A percentile compares a stretch with the other conserved stretches of the same genome.
phyloP scores from a whole-genome alignment of 2,329 filamentous ascomycete species.

The Aspergillus bombycis region DNA sequence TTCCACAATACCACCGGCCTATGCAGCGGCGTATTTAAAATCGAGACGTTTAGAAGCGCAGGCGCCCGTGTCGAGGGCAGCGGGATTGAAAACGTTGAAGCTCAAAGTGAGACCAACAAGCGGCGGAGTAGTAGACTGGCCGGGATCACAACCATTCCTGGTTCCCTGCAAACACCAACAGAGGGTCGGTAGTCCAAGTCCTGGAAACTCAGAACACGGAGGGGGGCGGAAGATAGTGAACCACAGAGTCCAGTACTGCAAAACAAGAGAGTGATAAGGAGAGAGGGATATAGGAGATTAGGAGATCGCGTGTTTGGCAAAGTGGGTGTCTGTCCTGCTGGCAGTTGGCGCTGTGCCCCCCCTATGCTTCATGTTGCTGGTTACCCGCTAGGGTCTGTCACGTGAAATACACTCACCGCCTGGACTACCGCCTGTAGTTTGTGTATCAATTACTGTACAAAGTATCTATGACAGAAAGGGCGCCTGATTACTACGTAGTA shows the following conservation, averaged over 20 bases:
- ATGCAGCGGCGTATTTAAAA: not conserved
- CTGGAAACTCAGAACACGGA: not conserved
- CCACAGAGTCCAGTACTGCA: conserved; percentile 1
- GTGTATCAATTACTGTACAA: conserved; percentile 12
- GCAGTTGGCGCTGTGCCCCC: conserved; percentile 33
- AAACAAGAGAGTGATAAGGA: conserved; percentile 4
- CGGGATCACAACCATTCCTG: conserved; percentile 35
- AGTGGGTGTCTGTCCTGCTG: conserved; percentile 30
- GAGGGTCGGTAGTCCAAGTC: conserved; percentile 5
- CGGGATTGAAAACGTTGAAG: conserved; percentile 26
- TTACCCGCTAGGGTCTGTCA: conserved; percentile 25
- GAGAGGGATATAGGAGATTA: conserved; percentile 14
- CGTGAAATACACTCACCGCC: conserved; percentile 23
- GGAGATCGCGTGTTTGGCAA: conserved; percentile 27
- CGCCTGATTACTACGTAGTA: not conserved
- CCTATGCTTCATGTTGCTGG: conserved; percentile 29
- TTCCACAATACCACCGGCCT: not conserved
- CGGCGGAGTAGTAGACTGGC: conserved; percentile 39
- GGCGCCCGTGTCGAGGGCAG: conserved; percentile 21
- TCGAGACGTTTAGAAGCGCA: conserved; percentile 9
- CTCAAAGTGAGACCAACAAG: conserved; percentile 39
- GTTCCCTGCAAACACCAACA: conserved; percentile 19
- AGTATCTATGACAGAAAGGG: conserved; percentile 5
- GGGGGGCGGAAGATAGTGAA: conserved; percentile 1
- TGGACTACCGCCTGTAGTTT: conserved; percentile 18